Evolutionary conservation across 306 rosid genomes (phyloP), one percentile per base, ranked within the genome.

Genomic region (Carpinus fangiana): DNA sequence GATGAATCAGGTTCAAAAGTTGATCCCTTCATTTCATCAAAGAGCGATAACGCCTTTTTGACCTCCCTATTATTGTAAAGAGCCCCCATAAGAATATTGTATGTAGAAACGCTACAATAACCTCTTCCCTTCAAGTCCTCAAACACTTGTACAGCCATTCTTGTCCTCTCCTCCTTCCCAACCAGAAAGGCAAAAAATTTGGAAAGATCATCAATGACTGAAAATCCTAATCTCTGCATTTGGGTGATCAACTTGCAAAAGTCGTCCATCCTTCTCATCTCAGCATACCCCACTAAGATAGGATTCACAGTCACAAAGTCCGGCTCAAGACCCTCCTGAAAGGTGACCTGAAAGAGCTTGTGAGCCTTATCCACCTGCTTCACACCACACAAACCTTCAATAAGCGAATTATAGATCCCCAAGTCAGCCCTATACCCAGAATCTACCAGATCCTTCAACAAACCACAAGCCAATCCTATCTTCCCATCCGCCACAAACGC

Each of bases 371-470:
- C 89, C 17, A 87, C 86, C 83, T 79, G 83, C 50, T 89, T 87
- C 81, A 61, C 82, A 76, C 72, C 75, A 81, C 97, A 94, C 81
- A 94, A 85, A 73, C 97, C 97, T 76, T 78, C 84, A 52, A 94
- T 90, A 70, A 90, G 96, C 45, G 82, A 89, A 81, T 82, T 89
- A 81, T 92, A 94, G 38, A 94, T 89, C 68, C 76, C 88, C 76
- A 94, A 79, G 82, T 94, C 97, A 1, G 92, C 95, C 75, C 95
- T 83, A 67, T 90, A 92, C 51, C 98, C 95, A 0, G 89, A 90
- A 61, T 84, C 87, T 11, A 90, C 79, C 87, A 94, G 84, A 87
- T 92, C 95, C 85, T 87, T 88, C 65, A 86, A 81, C 89, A 94
- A 78, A 82, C 88, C 96, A 87, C 89, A 88, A 46, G 93, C 95